These are phyloP conservation scores for Eimeria maxima DNA, from an alignment of 169 alveolate species.

Conservation along the genomic window DNA sequence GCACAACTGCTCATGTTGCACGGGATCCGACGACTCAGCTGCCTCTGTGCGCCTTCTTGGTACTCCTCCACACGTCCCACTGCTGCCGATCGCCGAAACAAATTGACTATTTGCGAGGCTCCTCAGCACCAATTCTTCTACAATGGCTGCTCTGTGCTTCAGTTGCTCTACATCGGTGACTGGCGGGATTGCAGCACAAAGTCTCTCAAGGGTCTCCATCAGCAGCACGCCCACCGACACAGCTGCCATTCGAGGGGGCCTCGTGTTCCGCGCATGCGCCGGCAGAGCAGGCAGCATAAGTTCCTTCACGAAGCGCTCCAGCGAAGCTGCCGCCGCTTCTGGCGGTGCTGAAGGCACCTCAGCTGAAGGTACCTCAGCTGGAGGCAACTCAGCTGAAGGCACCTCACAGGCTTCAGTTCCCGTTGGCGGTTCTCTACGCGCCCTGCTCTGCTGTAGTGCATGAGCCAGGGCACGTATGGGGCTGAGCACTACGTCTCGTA, in stretches of 20 bases:
- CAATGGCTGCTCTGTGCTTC: constrained; percentile 29
- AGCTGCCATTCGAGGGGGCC: constrained; percentile 77
- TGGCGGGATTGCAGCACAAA: constrained; percentile 61
- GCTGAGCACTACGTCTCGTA: constrained; percentile 51
- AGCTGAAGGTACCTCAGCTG: too few species aligned
- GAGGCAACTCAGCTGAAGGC: background rate
- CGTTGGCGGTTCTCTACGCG: background rate
- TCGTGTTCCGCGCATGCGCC: constrained; percentile 64
- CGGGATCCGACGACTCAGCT: constrained; percentile 4
- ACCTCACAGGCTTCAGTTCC: background rate
- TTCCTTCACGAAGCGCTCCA: constrained; percentile 63
- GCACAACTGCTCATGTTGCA: constrained; percentile 75
- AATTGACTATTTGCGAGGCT: constrained; percentile 68
- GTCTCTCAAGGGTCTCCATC: constrained; percentile 76
- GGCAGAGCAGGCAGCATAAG: constrained; percentile 75
- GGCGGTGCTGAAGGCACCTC: constrained; percentile 48
- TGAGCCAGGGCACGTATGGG: constrained; percentile 48
- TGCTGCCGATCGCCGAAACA: constrained; percentile 65
- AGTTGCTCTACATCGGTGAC: background rate
- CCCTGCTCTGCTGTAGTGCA: background rate
- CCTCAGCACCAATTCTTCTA: constrained; percentile 43
- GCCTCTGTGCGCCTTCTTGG: background rate
- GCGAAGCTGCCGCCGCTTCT: background rate
- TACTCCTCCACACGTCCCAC: constrained; percentile 9
- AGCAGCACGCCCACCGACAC: constrained; percentile 72